These are phyloP conservation scores for Nectriaceae sp. DNA, from an alignment of 2,329 filamentous ascomycete species.

Conservation along the genomic window DNA sequence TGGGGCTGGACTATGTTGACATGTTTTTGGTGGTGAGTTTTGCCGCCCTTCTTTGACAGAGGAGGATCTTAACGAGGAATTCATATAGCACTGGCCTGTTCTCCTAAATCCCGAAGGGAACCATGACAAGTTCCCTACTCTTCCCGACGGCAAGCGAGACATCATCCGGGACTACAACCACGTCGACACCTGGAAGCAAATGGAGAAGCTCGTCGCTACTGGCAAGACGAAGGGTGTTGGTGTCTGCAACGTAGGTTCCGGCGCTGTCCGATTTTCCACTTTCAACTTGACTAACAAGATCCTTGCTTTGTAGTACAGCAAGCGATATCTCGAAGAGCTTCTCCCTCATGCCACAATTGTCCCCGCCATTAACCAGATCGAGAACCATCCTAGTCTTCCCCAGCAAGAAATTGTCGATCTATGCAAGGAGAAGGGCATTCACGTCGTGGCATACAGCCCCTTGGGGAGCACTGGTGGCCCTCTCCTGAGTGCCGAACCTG, in stretches of 20 bases:
- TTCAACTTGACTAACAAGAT: background rate
- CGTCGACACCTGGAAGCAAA: slow-evolving; percentile 74
- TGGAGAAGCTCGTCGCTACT: slow-evolving; percentile 65
- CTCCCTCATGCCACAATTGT: slow-evolving; percentile 53
- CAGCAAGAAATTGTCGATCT: slow-evolving; percentile 72
- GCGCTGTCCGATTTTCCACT: background rate
- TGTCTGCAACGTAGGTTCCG: slow-evolving; percentile 53
- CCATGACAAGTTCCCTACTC: slow-evolving; percentile 74
- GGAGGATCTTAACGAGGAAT: background rate
- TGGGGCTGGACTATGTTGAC: slow-evolving; percentile 81
- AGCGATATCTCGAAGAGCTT: slow-evolving; percentile 56
- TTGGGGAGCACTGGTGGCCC: slow-evolving; percentile 66
- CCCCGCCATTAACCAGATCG: slow-evolving; percentile 72
- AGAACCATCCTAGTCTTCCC: slow-evolving; percentile 71
- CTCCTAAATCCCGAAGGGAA: slow-evolving; percentile 79
- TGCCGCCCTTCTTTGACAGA: background rate
- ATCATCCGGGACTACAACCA: slow-evolving; percentile 70
- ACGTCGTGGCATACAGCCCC: slow-evolving; percentile 73
- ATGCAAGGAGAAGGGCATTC: slow-evolving; percentile 68
- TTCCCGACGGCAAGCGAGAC: slow-evolving; percentile 72
- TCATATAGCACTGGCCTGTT: slow-evolving; percentile 71
- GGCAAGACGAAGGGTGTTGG: slow-evolving; percentile 59
- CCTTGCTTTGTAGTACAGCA: slow-evolving; percentile 48
- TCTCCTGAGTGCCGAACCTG: slow-evolving; percentile 62
- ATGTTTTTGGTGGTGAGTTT: slow-evolving; percentile 66